A percentile compares a stretch with the other conserved stretches of the same genome.
phyloP scores from a whole-genome alignment of 768 basidiomycete species.

The Amanita phalloides region DNA sequence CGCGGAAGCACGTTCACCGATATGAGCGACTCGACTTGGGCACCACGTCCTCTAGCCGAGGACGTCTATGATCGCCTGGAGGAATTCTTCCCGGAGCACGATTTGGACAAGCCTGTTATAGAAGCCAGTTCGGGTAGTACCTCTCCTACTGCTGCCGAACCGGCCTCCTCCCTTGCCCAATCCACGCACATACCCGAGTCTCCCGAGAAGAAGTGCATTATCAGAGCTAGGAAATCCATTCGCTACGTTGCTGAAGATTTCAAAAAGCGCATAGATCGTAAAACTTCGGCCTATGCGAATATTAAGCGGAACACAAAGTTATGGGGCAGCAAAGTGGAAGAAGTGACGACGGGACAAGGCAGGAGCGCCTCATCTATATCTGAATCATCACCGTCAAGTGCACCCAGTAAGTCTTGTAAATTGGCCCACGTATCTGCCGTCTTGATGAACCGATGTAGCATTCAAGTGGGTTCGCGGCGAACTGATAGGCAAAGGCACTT shows the following conservation, averaged over 20 bases:
- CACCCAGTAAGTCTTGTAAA: conserved; percentile 47
- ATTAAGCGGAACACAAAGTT: conserved; percentile 88
- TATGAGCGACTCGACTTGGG: conserved; percentile 67
- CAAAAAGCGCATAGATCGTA: conserved; percentile 64
- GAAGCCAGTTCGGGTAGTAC: conserved; percentile 75
- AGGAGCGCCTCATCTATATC: conserved; percentile 31
- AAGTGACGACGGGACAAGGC: conserved; percentile 73
- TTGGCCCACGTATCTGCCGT: neutral
- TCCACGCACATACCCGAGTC: conserved; percentile 21
- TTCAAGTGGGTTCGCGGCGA: conserved; percentile 99
- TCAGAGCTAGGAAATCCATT: conserved; percentile 81
- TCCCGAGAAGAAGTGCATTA: conserved; percentile 27
- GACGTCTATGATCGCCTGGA: conserved; percentile 89
- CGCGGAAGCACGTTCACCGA: conserved; percentile 53
- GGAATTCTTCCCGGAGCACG: conserved; percentile 92
- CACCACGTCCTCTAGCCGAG: conserved; percentile 83
- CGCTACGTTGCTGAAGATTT: conserved; percentile 86
- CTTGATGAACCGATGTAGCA: conserved; percentile 40
- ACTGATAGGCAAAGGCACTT: conserved; percentile 94
- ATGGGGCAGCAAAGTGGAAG: conserved; percentile 90
- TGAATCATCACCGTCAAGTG: conserved; percentile 46
- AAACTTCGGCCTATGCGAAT: conserved; percentile 30
- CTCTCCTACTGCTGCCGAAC: conserved; percentile 60
- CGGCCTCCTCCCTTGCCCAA: conserved; percentile 25
- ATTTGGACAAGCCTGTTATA: conserved; percentile 92